Base-by-base conservation (phyloP, 129 eudicot species). In the Dittrichia graveolens region DNA sequence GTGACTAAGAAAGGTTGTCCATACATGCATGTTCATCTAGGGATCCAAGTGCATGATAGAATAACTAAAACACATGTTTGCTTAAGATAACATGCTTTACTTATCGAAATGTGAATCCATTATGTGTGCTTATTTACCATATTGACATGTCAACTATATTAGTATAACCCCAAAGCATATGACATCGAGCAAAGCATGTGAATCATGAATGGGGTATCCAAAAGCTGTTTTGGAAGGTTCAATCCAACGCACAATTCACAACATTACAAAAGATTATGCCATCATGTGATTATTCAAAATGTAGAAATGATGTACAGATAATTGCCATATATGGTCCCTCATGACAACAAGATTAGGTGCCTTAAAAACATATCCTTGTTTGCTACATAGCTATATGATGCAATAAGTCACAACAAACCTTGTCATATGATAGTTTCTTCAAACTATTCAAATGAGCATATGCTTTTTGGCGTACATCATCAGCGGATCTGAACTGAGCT, bases 391-490 rank as follows among this genome's bases (percentile, higher is more conserved):
- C 47, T 37, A 42, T 46, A 64, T 47, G 55, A 69, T 44, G 65
- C 40, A 58, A 41, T 64, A 9, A 46, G 31, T 42, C 69, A 35
- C 44, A 43, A 79, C 90, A 80, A 70, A 94, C 99, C 99, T 90
- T 94, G 72, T 86, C 90, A 55, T 38, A 69, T 31, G 81, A 54
- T 71, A 82, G 82, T 35, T 53, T 83, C 83, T 67, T 84, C 83
- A 94, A 82, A 78, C 58, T 71, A 64, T 39, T 78, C 64, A 79
- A 67, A 16, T 83, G 78, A 19, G 61, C 61, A 71, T 84, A 90
- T 40, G 88, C 89, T 60, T 72, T 77, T 80, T 94, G 97, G 59
- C 97, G 96, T 72, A 88, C 67, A 72, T 81, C 89, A 80, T 88
- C 73, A 9, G 96, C 89, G 54, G 82, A 87, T 76, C 75, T 88